A percentile compares a stretch with the other conserved stretches of the same genome.
These are phyloP conservation scores for Thelonectria discophora DNA, from an alignment of 2,329 filamentous ascomycete genomes.

Conservation along the genomic window DNA sequence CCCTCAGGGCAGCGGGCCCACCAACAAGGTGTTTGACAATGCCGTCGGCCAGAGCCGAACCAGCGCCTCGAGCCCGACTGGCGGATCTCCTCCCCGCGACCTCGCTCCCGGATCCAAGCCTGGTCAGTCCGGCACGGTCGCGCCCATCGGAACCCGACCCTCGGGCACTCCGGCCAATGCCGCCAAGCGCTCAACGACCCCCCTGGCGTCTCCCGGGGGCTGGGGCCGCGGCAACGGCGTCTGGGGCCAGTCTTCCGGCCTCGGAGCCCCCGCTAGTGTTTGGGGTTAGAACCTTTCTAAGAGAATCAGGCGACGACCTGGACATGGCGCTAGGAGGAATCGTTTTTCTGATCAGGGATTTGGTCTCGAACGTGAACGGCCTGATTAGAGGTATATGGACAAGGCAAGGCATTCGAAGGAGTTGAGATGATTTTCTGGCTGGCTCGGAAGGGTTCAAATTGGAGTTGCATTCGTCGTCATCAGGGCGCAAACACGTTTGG, in stretches of 20 bases:
- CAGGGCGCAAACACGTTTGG: conserved; percentile 35
- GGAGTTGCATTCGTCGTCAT: conserved; percentile 43
- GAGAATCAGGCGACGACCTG: neutral
- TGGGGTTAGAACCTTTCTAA: conserved; percentile 72
- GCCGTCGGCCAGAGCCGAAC: conserved; percentile 73
- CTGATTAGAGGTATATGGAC: conserved; percentile 29
- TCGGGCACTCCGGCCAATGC: conserved; percentile 62
- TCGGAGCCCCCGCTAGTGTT: conserved; percentile 90
- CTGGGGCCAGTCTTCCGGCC: conserved; percentile 83
- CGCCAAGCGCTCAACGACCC: conserved; percentile 84
- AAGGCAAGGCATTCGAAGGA: conserved; percentile 38
- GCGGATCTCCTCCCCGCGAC: conserved; percentile 79
- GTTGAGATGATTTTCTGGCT: conserved; percentile 37
- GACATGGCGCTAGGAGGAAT: conserved; percentile 36
- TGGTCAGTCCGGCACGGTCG: conserved; percentile 71
- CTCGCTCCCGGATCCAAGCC: conserved; percentile 64
- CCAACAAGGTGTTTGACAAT: conserved; percentile 70
- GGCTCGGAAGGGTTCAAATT: conserved; percentile 34
- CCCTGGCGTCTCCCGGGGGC: conserved; percentile 84
- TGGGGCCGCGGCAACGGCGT: conserved; percentile 86
- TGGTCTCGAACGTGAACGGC: conserved; percentile 18
- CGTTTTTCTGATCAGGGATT: conserved; percentile 32
- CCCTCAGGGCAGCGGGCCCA: conserved; percentile 69
- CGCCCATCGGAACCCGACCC: conserved; percentile 92
- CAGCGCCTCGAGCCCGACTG: conserved; percentile 82